A percentile compares a stretch with the other conserved stretches of the same genome.
Conservation (phyloP, 495 filamentous ascomycete species). For the Aspergillus ellipticus region DNA sequence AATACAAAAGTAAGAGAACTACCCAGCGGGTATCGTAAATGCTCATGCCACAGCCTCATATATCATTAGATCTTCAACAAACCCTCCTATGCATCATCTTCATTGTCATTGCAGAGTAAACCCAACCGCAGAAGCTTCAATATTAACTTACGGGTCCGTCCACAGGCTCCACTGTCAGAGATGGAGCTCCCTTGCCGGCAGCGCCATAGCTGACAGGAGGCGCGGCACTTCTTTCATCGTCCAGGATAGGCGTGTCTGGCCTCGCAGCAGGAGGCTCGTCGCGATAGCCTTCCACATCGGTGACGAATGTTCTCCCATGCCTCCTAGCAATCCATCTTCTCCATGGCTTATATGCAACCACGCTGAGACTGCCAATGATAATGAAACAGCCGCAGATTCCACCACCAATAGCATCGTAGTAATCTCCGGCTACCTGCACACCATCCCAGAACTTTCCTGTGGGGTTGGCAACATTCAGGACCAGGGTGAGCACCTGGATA, state of each 20-base stretch:
- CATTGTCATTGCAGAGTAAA: too few relatives aligned
- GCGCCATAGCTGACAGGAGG: constrained; percentile 7
- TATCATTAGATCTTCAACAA: neutral
- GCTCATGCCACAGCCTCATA: neutral
- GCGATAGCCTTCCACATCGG: constrained; percentile 21
- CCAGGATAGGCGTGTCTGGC: constrained; percentile 9
- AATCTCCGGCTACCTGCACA: constrained; percentile 66
- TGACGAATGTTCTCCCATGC: constrained; percentile 27
- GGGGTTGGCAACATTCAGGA: constrained; percentile 69
- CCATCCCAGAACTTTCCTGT: constrained; percentile 83
- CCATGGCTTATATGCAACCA: constrained; percentile 76
- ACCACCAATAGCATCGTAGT: constrained; percentile 85
- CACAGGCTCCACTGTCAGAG: neutral
- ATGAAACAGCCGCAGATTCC: constrained; percentile 81
- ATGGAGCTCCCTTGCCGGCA: constrained; percentile 9
- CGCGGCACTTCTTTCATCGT: neutral
- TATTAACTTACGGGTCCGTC: neutral
- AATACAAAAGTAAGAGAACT: neutral
- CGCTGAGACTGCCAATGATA: constrained; percentile 66
- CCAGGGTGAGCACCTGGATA: constrained; percentile 76
- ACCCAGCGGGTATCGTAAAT: neutral
- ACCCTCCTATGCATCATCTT: neutral
- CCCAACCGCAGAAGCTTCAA: neutral
- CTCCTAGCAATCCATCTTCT: constrained; percentile 53
- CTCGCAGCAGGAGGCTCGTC: constrained; percentile 11